Evolutionary conservation across 2,329 filamentous ascomycete genomes (phyloP), one percentile per base, ranked within the genome.

Genomic region (Epichloe baconii): DNA sequence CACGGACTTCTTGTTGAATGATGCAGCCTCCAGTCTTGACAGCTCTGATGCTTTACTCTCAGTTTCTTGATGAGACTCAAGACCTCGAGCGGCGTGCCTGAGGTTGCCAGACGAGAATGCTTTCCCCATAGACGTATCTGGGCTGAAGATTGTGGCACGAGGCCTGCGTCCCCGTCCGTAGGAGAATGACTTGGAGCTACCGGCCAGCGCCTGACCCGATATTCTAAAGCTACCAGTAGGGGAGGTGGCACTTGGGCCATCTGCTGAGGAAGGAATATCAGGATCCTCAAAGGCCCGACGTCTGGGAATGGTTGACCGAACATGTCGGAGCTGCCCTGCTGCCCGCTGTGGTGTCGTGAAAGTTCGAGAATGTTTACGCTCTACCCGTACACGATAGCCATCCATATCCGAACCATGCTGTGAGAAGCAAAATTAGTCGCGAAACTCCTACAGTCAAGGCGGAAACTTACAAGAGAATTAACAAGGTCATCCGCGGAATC

Each of bases 401-500:
- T 64, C 56, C 17, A 73, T 47, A 0, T 56, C 49, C 4, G 56
- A 60, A 7, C 63, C 63, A 44, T 68, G 56, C 70, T 73, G 47
- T 1, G 35, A 8, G 19, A 26, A 52, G 19, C 31, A 37, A 46
- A 12, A 52, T 59, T 54, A 52, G 23, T 5, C 52, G 53, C 5
- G 47, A 6, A 47, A 42, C 3, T 37, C 31, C 12, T 19, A n/a
- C 4, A 5, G 15, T 19, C 5, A 6, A 6, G 6, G 4, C 4
- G 12, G 11, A 15, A 1, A 62, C 68, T 65, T 62, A 73, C 72
- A 52, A 68, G 55, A 11, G 56, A 54, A 34, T 58, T 55, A 12
- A 71, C 62, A 0, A 69, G 67, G 21, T 62, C 51, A 17, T 71
- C 68, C 6, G 68, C 66, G 38, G 63, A 57, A 50, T 71, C 64